These are phyloP conservation scores for Mantamonas sphyraenae DNA, from an alignment of 78 protist genomes.

Conservation along the genomic window DNA sequence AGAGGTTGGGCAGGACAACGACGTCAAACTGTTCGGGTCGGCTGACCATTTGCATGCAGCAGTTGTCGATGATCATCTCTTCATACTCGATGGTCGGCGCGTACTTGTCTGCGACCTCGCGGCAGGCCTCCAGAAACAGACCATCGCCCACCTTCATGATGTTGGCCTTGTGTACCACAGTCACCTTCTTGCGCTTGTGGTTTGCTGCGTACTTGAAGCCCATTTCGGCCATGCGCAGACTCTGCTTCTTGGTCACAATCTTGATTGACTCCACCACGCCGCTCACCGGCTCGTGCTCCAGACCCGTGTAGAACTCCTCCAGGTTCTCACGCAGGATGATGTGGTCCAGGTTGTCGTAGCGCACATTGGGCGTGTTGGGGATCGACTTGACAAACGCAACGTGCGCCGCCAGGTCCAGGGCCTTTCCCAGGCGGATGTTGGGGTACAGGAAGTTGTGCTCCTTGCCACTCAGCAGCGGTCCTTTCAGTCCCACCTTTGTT, in stretches of 20 bases:
- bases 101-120: constrained; percentile 66
- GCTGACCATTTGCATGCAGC: constrained; percentile 63
- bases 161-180: constrained; percentile 77
- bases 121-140: constrained; percentile 53
- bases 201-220: constrained; percentile 69
- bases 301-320: constrained; percentile 35
- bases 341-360: constrained; percentile 24
- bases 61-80: constrained; percentile 61
- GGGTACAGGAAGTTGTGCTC: constrained; percentile 6
- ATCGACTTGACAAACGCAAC: not conserved
- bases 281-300: constrained; percentile 22
- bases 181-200: constrained; percentile 43
- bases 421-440: constrained; percentile 19
- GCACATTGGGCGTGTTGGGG: not conserved
- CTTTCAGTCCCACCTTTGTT: constrained; percentile 2
- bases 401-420: not conserved
- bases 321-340: constrained; percentile 40
- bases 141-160: constrained; percentile 73
- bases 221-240: constrained; percentile 40
- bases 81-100: constrained; percentile 61
- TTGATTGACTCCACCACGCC: constrained; percentile 15
- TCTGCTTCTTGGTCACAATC: constrained; percentile 21
- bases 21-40: constrained; percentile 71
- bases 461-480: constrained; percentile 12
- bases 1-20: constrained; percentile 70